A percentile compares a stretch with the other conserved stretches of the same genome.
These are phyloP conservation scores for Corynascus novoguineensis DNA, from an alignment of 495 filamentous ascomycete genomes.

Conservation along the genomic window DNA sequence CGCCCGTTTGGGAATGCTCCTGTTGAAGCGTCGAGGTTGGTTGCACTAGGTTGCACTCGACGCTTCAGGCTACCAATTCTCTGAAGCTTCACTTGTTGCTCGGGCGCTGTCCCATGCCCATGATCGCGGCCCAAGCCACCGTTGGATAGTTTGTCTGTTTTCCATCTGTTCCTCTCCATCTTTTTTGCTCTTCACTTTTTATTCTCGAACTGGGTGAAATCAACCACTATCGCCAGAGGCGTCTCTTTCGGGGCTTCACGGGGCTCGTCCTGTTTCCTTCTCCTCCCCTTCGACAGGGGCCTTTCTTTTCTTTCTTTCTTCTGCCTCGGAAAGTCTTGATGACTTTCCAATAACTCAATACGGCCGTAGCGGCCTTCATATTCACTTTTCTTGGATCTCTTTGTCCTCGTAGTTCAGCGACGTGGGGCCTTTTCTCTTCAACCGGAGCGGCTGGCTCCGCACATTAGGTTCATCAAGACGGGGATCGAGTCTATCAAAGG, in stretches of 20 bases:
- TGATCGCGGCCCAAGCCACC: background rate
- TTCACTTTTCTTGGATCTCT: slow-evolving; percentile 29
- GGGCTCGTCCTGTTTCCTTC: slow-evolving; percentile 21
- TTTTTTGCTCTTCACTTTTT: slow-evolving; percentile 19
- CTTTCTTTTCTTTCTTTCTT: slow-evolving; percentile 16
- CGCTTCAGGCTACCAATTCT: background rate
- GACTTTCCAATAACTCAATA: slow-evolving; percentile 37
- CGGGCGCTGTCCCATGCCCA: background rate
- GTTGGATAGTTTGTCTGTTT: background rate
- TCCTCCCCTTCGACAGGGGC: slow-evolving; percentile 21
- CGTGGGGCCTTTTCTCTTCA: slow-evolving; percentile 12
- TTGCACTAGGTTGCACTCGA: background rate
- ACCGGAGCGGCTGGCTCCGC: slow-evolving; percentile 42
- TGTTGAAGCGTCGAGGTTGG: slow-evolving; percentile 2
- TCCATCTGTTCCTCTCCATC: slow-evolving; percentile 9
- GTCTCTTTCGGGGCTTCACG: slow-evolving; percentile 33
- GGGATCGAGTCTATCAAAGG: slow-evolving; percentile 24
- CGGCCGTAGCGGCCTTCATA: slow-evolving; percentile 36
- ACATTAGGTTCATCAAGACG: slow-evolving; percentile 12
- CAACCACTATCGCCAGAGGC: slow-evolving; percentile 27
- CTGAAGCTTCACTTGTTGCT: background rate
- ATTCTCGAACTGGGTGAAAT: slow-evolving; percentile 25
- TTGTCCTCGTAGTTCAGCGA: slow-evolving; percentile 28
- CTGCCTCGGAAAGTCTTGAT: slow-evolving; percentile 31
- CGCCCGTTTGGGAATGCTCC: slow-evolving; percentile 9